These are phyloP conservation scores for Lentinula aciculospora DNA, from an alignment of 768 basidiomycete genomes.

Conservation along the genomic window DNA sequence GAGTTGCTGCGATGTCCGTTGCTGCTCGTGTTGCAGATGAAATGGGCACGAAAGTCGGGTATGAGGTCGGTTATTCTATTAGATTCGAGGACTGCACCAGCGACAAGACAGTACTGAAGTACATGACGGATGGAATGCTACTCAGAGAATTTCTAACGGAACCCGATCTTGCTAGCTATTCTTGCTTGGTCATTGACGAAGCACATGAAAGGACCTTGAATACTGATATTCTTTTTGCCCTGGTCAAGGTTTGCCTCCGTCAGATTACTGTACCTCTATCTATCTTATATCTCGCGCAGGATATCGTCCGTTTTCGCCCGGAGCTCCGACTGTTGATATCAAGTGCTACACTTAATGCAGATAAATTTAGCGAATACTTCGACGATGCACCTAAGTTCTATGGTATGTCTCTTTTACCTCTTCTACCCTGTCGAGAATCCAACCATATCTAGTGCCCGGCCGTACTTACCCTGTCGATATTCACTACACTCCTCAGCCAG, in stretches of 20 bases:
- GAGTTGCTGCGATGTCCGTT: constrained; percentile 99
- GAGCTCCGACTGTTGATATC: constrained; percentile 93
- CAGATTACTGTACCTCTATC: constrained; percentile 11
- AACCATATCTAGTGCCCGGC: constrained; percentile 68
- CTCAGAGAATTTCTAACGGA: constrained; percentile 96
- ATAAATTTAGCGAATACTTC: constrained; percentile 97
- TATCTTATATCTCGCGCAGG: constrained; percentile 41
- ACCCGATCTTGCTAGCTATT: constrained; percentile 92
- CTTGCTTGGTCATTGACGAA: constrained; percentile 95
- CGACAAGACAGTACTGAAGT: constrained; percentile 98
- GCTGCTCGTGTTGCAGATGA: constrained; percentile 99
- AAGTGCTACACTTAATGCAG: constrained; percentile 94
- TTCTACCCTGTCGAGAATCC: background rate
- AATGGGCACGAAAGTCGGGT: constrained; percentile 95
- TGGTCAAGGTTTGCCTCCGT: constrained; percentile 81
- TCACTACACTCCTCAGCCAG: constrained; percentile 98
- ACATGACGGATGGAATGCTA: constrained; percentile 99
- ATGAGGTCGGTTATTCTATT: constrained; percentile 99
- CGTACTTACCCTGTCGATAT: constrained; percentile 97
- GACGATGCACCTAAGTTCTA: constrained; percentile 95
- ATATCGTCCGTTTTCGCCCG: constrained; percentile 94
- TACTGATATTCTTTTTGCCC: constrained; percentile 97
- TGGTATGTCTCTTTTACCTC: constrained; percentile 48
- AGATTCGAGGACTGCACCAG: constrained; percentile 99
- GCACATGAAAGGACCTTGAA: constrained; percentile 97